Conservation (phyloP, 192 early-diverging fungal genomes). For the Entomortierella chlamydospora region DNA sequence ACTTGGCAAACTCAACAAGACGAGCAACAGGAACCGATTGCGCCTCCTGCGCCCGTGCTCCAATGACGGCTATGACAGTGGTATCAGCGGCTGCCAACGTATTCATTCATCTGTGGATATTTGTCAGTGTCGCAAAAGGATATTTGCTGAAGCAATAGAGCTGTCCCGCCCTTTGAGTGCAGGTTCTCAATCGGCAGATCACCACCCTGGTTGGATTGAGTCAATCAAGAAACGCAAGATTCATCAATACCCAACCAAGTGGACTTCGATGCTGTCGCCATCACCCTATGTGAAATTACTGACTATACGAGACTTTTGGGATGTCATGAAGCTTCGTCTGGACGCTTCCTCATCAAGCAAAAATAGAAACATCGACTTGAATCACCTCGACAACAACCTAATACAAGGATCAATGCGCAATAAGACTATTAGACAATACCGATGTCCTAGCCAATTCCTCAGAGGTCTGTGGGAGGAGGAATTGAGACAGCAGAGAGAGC, state of each 20-base stretch:
- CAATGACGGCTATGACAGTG: not conserved
- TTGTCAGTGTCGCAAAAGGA: slow-evolving; percentile 33
- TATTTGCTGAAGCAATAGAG: slow-evolving; percentile 29
- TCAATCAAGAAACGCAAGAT: slow-evolving; percentile 49
- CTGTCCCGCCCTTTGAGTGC: slow-evolving; percentile 16
- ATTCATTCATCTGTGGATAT: not conserved
- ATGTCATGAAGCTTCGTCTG: slow-evolving; percentile 28
- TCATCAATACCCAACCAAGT: slow-evolving; percentile 42
- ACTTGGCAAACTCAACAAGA: not conserved
- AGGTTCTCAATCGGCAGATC: not conserved
- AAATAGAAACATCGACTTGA: not conserved
- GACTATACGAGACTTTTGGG: slow-evolving; percentile 42
- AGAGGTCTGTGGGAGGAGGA: slow-evolving; percentile 49
- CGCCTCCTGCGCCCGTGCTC: not conserved
- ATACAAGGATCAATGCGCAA: not conserved
- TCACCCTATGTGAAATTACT: slow-evolving; percentile 38
- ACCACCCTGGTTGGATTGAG: slow-evolving; percentile 44
- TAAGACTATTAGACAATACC: slow-evolving; percentile 17
- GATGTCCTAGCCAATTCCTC: slow-evolving; percentile 21
- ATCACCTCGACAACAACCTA: not conserved
- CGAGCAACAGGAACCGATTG: not conserved
- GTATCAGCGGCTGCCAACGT: not conserved
- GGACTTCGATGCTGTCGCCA: slow-evolving; percentile 42
- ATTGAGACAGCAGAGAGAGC: slow-evolving; percentile 12
- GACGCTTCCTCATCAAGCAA: slow-evolving; percentile 12